Evolutionary conservation across 2,329 filamentous ascomycete genomes (phyloP).

Genomic region (Stemphylium beticola): DNA sequence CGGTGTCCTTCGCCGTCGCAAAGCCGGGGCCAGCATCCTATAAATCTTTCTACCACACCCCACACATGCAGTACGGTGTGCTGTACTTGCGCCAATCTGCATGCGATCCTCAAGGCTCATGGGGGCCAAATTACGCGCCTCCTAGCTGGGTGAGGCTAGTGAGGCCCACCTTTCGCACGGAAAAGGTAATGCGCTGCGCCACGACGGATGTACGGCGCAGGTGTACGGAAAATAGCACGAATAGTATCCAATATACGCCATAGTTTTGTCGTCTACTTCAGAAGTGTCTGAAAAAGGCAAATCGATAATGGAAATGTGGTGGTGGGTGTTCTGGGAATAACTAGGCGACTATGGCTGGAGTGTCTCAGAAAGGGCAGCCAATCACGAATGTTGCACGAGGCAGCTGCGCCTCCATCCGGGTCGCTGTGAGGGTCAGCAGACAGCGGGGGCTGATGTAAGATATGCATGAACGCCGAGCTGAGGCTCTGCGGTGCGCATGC

Average conservation of each 20-base stretch:
- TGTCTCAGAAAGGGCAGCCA: conserved; percentile 1
- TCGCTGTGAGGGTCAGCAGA: conserved; percentile 21
- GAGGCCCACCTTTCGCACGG: conserved; percentile 7
- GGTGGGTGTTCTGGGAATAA: conserved; percentile 1
- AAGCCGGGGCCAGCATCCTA: conserved; percentile 6
- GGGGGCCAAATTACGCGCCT: conserved; percentile 20
- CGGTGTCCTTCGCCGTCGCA: not conserved
- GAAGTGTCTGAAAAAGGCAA: not conserved
- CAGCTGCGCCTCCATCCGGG: conserved; percentile 16
- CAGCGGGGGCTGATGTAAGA: conserved; percentile 20
- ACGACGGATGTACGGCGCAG: conserved; percentile 29
- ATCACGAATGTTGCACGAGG: conserved; percentile 1
- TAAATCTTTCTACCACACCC: conserved; percentile 11
- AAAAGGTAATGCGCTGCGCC: conserved; percentile 23
- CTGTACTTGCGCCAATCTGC: conserved; percentile 18
- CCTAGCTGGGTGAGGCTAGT: conserved; percentile 12
- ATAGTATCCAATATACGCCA: not conserved
- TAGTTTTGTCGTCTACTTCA: not conserved
- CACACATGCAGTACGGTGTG: conserved; percentile 11
- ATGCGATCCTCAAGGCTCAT: conserved; percentile 3
- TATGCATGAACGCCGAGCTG: conserved; percentile 13
- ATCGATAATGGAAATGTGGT: not conserved
- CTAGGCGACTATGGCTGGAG: conserved; percentile 4
- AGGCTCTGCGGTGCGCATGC: conserved; percentile 22
- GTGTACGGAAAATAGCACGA: conserved; percentile 2